phyloP scores from a whole-genome alignment of 176 grass and related monocot genomes.

The Carex kokanica region DNA sequence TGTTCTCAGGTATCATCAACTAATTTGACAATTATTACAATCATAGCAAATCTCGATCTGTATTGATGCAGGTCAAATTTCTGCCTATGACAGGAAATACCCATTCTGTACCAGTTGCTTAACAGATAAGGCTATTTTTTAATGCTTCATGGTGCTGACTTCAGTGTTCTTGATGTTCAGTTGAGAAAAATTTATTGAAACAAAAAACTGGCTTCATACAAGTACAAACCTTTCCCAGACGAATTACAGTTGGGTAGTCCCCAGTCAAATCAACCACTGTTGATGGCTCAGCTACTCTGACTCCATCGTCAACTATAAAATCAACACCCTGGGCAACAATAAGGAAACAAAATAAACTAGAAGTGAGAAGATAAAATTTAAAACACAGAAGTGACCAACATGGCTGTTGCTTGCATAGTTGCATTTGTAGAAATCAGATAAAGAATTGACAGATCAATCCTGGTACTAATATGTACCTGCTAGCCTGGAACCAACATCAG shows the following conservation, averaged over 20 bases:
- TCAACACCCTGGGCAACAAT: conserved; percentile 59
- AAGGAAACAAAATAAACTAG: neutral
- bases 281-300: conserved; percentile 81
- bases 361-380: conserved; percentile 1
- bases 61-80: neutral
- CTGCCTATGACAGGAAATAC: neutral
- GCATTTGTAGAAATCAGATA: neutral
- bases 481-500: neutral
- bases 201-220: neutral
- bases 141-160: neutral
- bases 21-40: neutral
- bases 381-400: neutral
- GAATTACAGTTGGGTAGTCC: conserved; percentile 65
- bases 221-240: conserved; percentile 71
- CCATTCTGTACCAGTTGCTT: neutral
- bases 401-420: too few relatives aligned
- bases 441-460: neutral
- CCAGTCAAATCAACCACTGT: conserved; percentile 94
- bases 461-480: neutral
- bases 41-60: neutral
- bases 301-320: conserved; percentile 88
- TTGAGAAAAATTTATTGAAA: neutral
- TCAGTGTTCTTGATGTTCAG: neutral
- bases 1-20: neutral
- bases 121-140: neutral